phyloP scores from a whole-genome alignment of 2,329 filamentous ascomycete genomes.

The Xylaria sp. region DNA sequence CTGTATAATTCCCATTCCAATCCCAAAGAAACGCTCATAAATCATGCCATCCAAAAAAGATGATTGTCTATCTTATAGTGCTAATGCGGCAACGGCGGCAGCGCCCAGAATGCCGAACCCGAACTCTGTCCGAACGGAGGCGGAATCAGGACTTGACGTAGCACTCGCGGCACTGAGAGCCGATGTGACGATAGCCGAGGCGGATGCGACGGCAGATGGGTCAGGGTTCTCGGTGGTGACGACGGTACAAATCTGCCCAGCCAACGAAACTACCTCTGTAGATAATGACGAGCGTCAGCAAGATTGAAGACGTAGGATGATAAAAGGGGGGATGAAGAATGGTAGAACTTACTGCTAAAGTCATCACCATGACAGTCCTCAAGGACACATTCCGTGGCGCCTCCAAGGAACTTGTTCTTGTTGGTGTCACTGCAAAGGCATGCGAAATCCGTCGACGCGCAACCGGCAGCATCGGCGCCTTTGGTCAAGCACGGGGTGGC shows the following conservation, averaged over 20 bases:
- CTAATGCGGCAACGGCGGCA: slow-evolving; percentile 42
- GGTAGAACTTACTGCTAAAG: slow-evolving; percentile 39
- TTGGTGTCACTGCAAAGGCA: slow-evolving; percentile 45
- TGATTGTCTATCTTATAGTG: slow-evolving; percentile 36
- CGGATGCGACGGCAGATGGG: slow-evolving; percentile 45
- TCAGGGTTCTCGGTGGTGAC: slow-evolving; percentile 39
- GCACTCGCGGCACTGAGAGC: slow-evolving; percentile 39
- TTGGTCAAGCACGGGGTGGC: slow-evolving; percentile 42
- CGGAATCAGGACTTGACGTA: slow-evolving; percentile 37
- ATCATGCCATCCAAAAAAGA: slow-evolving; percentile 8
- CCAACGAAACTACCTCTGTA: slow-evolving; percentile 39
- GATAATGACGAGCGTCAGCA: background rate
- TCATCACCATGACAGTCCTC: slow-evolving; percentile 39
- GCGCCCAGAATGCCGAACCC: slow-evolving; percentile 45
- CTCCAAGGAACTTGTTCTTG: slow-evolving; percentile 39
- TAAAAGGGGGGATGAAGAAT: background rate
- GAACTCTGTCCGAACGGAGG: slow-evolving; percentile 44
- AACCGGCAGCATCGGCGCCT: slow-evolving; percentile 41
- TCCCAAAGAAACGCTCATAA: slow-evolving; percentile 16
- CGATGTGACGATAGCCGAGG: slow-evolving; percentile 45
- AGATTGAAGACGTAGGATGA: background rate
- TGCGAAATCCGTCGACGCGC: slow-evolving; percentile 44
- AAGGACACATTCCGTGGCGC: slow-evolving; percentile 40
- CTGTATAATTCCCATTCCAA: slow-evolving; percentile 7
- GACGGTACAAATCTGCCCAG: slow-evolving; percentile 44